phyloP scores from a whole-genome alignment of 441 rosid species.

The Gossypium gossypioides region DNA sequence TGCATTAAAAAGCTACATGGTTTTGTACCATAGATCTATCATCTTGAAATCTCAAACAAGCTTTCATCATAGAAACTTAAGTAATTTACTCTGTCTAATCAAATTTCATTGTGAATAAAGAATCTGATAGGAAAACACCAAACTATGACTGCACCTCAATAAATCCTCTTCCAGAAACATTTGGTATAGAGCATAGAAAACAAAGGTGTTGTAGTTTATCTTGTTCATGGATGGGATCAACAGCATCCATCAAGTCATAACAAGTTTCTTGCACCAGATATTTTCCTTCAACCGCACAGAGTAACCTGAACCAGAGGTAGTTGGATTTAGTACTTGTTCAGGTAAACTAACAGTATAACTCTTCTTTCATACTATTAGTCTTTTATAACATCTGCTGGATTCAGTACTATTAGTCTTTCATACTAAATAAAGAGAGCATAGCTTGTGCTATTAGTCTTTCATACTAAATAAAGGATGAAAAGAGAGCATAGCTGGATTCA shows the following conservation, averaged over 20 bases:
- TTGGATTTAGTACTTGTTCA: background rate
- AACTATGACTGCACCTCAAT: conserved; percentile 27
- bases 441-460: background rate
- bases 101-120: background rate
- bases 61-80: background rate
- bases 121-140: conserved; percentile 3
- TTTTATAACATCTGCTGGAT: background rate
- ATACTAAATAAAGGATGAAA: background rate
- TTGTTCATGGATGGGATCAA: conserved; percentile 16
- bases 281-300: conserved; percentile 34
- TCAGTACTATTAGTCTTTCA: too few relatives aligned
- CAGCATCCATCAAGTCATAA: conserved; percentile 21
- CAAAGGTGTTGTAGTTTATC: conserved; percentile 24
- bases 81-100: background rate
- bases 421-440: too few relatives aligned
- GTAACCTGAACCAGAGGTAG: conserved; percentile 25
- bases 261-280: conserved; percentile 27
- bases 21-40: background rate
- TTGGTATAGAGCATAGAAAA: conserved; percentile 26
- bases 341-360: background rate
- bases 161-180: conserved; percentile 36
- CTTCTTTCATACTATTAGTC: background rate
- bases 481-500: background rate
- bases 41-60: background rate
- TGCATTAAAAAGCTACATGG: background rate